These are phyloP conservation scores for Fusarium avenaceum DNA, from an alignment of 2,329 filamentous ascomycete species.

Conservation along the genomic window DNA sequence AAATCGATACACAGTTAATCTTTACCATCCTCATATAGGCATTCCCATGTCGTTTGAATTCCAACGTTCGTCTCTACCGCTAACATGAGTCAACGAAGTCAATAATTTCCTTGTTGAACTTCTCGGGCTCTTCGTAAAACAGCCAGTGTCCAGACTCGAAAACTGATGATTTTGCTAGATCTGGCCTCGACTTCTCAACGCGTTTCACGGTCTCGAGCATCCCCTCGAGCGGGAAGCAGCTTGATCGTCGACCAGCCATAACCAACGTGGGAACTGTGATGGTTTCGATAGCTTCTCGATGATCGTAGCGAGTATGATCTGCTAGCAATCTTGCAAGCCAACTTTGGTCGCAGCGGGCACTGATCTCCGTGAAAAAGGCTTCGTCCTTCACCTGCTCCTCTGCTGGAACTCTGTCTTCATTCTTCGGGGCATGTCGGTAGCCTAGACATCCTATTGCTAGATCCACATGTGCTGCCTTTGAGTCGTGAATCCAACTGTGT, in stretches of 20 bases:
- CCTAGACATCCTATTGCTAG: slow-evolving; percentile 46
- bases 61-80: background rate
- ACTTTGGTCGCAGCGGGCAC: slow-evolving; percentile 45
- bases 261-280: slow-evolving; percentile 47
- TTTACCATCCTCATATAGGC: slow-evolving; percentile 9
- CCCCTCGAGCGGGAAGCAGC: slow-evolving; percentile 48
- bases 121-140: slow-evolving; percentile 48
- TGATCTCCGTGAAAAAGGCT: slow-evolving; percentile 47
- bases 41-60: background rate
- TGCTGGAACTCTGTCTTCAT: slow-evolving; percentile 38
- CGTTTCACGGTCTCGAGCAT: slow-evolving; percentile 47
- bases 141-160: slow-evolving; percentile 49
- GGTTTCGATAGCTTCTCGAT: slow-evolving; percentile 45
- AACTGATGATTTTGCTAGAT: slow-evolving; percentile 41
- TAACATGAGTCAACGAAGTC: slow-evolving; percentile 42
- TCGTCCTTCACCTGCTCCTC: slow-evolving; percentile 45
- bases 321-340: slow-evolving; percentile 48
- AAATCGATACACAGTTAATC: slow-evolving; percentile 27
- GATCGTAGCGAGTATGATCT: slow-evolving; percentile 49
- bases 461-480: slow-evolving; percentile 41
- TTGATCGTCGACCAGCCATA: slow-evolving; percentile 47
- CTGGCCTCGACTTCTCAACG: slow-evolving; percentile 38
- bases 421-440: slow-evolving; percentile 44
- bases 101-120: slow-evolving; percentile 45
- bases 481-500: slow-evolving; percentile 44